Evolutionary conservation across 768 basidiomycete genomes (phyloP).

Genomic region (Dioszegia crocea): DNA sequence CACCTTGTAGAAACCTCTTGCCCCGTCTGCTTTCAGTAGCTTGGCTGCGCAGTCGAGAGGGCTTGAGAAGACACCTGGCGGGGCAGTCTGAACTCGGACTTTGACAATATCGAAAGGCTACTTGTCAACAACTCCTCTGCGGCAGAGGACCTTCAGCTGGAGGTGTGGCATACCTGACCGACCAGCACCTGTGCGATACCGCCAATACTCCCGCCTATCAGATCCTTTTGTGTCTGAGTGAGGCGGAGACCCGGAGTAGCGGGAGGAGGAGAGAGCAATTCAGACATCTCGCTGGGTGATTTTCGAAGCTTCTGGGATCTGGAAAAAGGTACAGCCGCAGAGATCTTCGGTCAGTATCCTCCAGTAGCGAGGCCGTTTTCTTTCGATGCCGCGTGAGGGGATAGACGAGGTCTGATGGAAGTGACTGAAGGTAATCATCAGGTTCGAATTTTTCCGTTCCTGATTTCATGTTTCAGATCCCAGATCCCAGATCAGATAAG

Average conservation of each 20-base stretch:
- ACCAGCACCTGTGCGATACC: constrained; percentile 68
- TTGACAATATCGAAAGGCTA: constrained; percentile 97
- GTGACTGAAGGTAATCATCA: no score
- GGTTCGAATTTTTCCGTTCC: background rate
- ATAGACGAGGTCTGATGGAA: no score
- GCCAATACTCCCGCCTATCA: constrained; percentile 84
- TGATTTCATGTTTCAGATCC: background rate
- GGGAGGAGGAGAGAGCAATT: constrained; percentile 37
- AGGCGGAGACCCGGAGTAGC: constrained; percentile 24
- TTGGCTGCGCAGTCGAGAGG: constrained; percentile 87
- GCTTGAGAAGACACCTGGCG: constrained; percentile 80
- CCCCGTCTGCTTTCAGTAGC: constrained; percentile 84
- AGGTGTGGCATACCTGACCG: constrained; percentile 28
- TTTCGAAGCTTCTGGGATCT: background rate
- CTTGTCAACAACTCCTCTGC: no score
- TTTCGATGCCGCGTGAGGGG: no score
- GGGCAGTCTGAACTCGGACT: constrained; percentile 85
- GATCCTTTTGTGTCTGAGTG: constrained; percentile 66
- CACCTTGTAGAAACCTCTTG: constrained; percentile 92
- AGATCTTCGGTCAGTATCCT: no score
- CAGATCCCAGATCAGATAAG: background rate
- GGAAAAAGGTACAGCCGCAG: no score
- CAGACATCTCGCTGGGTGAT: constrained; percentile 27
- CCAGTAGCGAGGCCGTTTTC: no score
- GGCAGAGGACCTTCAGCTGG: background rate